Evolutionary conservation across 495 filamentous ascomycete species (phyloP).

Genomic region (Annulohypoxylon nitens): DNA sequence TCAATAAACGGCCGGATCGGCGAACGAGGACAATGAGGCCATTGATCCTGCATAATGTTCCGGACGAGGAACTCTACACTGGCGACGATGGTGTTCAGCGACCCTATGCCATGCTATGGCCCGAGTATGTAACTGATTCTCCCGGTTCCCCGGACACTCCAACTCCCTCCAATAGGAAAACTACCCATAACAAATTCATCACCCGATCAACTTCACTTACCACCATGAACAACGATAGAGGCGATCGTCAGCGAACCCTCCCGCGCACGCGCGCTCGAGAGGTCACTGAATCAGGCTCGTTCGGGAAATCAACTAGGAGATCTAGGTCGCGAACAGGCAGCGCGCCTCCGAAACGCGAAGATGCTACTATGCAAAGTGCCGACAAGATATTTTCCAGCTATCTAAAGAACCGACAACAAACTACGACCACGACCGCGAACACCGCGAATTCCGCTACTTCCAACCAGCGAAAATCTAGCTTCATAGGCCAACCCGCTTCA

Average conservation of each 20-base stretch:
- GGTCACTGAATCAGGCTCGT: constrained; percentile 65
- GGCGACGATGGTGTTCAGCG: constrained; percentile 68
- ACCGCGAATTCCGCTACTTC: constrained; percentile 19
- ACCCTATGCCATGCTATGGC: constrained; percentile 69
- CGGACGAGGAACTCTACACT: constrained; percentile 69
- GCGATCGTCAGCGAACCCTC: constrained; percentile 47
- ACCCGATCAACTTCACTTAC: constrained; percentile 31
- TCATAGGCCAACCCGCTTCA: constrained; percentile 37
- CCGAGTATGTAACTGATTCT: constrained; percentile 58
- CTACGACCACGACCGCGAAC: constrained; percentile 28
- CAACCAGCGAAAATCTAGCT: constrained; percentile 50
- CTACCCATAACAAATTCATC: constrained; percentile 4
- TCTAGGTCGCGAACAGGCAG: constrained; percentile 65
- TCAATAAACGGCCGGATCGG: neutral
- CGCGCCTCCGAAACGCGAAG: constrained; percentile 64
- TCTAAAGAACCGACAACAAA: constrained; percentile 51
- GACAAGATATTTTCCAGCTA: constrained; percentile 64
- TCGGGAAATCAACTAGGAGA: constrained; percentile 68
- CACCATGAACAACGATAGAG: constrained; percentile 31
- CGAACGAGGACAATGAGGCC: constrained; percentile 60
- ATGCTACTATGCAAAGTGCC: constrained; percentile 66
- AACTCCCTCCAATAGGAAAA: neutral
- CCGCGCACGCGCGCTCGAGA: constrained; percentile 56
- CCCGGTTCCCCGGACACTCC: constrained; percentile 5
- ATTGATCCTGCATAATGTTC: constrained; percentile 70